phyloP scores from a whole-genome alignment of 495 filamentous ascomycete genomes.

The Penicillium canescens region DNA sequence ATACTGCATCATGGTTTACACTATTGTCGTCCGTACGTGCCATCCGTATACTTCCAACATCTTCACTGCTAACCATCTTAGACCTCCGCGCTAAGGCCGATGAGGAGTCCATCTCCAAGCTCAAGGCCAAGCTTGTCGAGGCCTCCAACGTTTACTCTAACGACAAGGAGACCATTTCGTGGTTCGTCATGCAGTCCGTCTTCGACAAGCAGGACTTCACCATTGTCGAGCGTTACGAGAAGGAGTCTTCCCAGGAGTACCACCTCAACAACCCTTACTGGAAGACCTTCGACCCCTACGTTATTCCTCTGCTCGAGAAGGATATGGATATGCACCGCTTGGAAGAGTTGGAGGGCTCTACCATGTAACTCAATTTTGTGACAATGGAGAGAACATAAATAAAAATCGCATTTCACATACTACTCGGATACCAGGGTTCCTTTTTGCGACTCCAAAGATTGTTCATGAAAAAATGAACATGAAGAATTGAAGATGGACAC shows the following conservation, averaged over 20 bases:
- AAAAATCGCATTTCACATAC: neutral
- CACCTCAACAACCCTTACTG: constrained; percentile 69
- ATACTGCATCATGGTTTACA: constrained; percentile 47
- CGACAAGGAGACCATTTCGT: constrained; percentile 66
- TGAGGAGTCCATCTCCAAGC: constrained; percentile 57
- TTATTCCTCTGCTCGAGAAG: constrained; percentile 61
- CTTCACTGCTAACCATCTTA: constrained; percentile 1
- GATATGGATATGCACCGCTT: constrained; percentile 64
- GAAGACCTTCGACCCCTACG: constrained; percentile 69
- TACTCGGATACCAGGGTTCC: no score
- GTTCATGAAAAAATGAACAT: no score
- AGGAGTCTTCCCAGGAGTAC: constrained; percentile 59
- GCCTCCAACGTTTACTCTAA: constrained; percentile 63
- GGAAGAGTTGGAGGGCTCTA: constrained; percentile 48
- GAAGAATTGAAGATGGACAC: no score
- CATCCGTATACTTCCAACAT: neutral
- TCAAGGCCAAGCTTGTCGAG: constrained; percentile 67
- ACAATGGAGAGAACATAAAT: neutral
- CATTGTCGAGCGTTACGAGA: constrained; percentile 66
- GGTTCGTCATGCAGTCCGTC: constrained; percentile 68
- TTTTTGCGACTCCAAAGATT: no score
- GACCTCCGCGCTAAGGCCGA: constrained; percentile 66
- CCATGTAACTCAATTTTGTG: constrained; percentile 1
- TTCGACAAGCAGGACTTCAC: constrained; percentile 65
- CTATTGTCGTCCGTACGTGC: constrained; percentile 54